A percentile compares a stretch with the other conserved stretches of the same genome.
These are phyloP conservation scores for Obelidium mucronatum DNA, from an alignment of 192 early-diverging fungal genomes.

Conservation along the genomic window DNA sequence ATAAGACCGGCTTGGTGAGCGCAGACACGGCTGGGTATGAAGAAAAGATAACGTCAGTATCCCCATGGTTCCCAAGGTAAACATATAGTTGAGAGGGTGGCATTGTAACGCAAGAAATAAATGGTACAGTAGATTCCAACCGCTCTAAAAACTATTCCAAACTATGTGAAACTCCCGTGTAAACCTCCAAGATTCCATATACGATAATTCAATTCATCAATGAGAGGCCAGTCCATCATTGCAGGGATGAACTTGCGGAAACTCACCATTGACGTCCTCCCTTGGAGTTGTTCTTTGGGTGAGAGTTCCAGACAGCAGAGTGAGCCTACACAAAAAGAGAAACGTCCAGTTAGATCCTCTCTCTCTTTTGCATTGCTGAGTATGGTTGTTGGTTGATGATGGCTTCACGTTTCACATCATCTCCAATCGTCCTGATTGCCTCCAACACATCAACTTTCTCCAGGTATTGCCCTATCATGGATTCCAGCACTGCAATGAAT, in stretches of 20 bases:
- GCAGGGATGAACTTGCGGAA: neutral
- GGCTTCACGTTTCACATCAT: neutral
- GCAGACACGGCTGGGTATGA: slow-evolving; percentile 85
- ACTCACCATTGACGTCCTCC: slow-evolving; percentile 95
- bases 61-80: too few species aligned
- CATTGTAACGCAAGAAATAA: neutral
- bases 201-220: neutral
- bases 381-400: neutral
- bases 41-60: too few species aligned
- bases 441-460: neutral
- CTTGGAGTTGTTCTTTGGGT: slow-evolving; percentile 96
- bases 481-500: neutral
- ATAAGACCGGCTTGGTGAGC: slow-evolving; percentile 99
- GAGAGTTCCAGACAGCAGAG: slow-evolving; percentile 97
- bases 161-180: neutral
- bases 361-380: neutral
- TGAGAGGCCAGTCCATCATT: neutral
- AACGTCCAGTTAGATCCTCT: neutral
- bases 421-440: neutral
- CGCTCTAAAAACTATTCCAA: too few species aligned
- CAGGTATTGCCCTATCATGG: neutral
- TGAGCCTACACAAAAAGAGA: slow-evolving; percentile 69
- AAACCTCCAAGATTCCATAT: neutral
- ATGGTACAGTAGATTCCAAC: neutral
- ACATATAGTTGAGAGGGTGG: too few species aligned